Conservation (phyloP, 768 basidiomycete genomes). For the Mycena capillaripes region DNA sequence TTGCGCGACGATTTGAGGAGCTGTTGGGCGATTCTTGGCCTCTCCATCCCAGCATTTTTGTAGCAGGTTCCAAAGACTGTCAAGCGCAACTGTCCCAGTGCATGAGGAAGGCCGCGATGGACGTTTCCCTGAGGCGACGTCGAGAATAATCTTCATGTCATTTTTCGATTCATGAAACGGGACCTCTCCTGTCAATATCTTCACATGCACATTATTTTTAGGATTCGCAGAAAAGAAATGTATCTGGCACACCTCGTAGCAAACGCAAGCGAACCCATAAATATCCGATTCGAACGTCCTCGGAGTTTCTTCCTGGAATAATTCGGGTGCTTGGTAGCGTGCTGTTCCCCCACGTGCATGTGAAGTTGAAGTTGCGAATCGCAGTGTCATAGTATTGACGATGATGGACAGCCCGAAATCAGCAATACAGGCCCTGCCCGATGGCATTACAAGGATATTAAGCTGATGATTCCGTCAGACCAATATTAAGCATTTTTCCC, state of each 20-base stretch:
- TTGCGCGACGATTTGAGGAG: neutral
- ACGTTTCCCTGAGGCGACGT: neutral
- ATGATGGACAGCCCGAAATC: constrained; percentile 42
- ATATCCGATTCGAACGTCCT: too few species aligned
- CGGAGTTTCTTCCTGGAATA: too few species aligned
- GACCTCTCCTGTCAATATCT: neutral
- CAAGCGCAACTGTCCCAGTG: neutral
- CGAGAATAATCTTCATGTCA: neutral
- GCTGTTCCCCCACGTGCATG: constrained; percentile 46
- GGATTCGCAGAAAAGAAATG: neutral
- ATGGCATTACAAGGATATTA: neutral
- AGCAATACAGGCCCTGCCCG: too few species aligned
- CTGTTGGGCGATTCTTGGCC: neutral
- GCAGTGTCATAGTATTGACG: constrained; percentile 36
- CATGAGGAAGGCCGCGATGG: neutral
- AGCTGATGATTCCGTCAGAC: neutral
- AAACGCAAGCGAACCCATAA: too few species aligned
- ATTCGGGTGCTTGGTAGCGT: too few species aligned
- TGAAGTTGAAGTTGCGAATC: constrained; percentile 35
- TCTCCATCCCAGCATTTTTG: constrained; percentile 5
- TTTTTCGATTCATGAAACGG: neutral
- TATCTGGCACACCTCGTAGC: too few species aligned
- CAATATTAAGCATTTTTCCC: neutral
- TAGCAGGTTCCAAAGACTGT: constrained; percentile 3
- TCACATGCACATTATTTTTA: neutral